Conservation (phyloP, 1,284 basidiomycete species). For the Amylostereum areolatum region DNA sequence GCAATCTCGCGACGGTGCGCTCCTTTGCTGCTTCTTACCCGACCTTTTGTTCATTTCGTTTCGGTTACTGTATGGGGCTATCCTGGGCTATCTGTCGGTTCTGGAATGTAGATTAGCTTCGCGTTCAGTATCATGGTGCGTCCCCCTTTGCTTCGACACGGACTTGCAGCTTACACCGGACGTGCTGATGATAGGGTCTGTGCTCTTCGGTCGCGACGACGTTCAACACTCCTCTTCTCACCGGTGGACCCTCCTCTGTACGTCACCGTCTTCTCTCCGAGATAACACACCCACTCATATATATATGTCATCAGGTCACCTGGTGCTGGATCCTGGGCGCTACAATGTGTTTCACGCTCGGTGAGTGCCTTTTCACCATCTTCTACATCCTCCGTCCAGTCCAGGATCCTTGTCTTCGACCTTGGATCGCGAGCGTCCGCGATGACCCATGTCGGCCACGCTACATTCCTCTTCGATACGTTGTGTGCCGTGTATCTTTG, state of each 20-base stretch:
- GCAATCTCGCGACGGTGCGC: slow-evolving; percentile 66
- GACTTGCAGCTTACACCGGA: not conserved
- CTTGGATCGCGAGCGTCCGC: too few relatives aligned
- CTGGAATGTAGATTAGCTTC: slow-evolving; percentile 53
- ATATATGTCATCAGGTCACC: slow-evolving; percentile 37
- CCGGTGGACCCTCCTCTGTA: slow-evolving; percentile 77
- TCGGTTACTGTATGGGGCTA: not conserved
- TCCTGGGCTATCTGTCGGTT: not conserved
- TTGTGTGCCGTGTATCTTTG: too few relatives aligned
- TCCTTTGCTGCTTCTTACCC: not conserved
- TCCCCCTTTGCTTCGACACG: not conserved
- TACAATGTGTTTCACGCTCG: slow-evolving; percentile 70
- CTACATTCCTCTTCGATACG: too few relatives aligned
- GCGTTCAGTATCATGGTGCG: slow-evolving; percentile 72
- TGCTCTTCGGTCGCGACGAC: slow-evolving; percentile 79
- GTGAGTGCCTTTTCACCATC: slow-evolving; percentile 15
- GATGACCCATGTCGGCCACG: too few relatives aligned
- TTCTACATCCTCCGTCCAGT: too few relatives aligned
- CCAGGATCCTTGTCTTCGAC: too few relatives aligned
- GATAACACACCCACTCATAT: not conserved
- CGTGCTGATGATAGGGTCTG: slow-evolving; percentile 41
- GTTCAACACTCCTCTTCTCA: slow-evolving; percentile 72
- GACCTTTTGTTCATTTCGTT: not conserved
- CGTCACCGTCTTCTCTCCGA: slow-evolving; percentile 12
- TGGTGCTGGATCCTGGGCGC: slow-evolving; percentile 85